A percentile compares a stretch with the other conserved stretches of the same genome.
phyloP scores from a whole-genome alignment of 345 rosid genomes.

The Melastoma malabathricum region DNA sequence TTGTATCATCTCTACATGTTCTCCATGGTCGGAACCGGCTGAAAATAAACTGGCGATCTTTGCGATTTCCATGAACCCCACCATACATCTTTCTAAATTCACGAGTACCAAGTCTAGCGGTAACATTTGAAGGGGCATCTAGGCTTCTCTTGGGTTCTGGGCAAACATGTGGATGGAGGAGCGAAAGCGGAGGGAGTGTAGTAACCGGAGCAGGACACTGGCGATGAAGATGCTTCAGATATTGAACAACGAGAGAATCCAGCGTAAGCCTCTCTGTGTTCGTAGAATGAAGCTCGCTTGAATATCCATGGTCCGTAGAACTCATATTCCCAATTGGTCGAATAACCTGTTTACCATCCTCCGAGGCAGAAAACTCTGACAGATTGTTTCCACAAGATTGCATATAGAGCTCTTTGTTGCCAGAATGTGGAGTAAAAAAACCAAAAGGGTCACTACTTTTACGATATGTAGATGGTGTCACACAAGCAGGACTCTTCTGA shows the following conservation, averaged over 20 bases:
- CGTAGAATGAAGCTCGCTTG: constrained; percentile 44
- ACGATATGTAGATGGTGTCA: constrained; percentile 38
- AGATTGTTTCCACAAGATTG: constrained; percentile 23
- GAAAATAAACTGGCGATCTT: constrained; percentile 89
- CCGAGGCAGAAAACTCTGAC: constrained; percentile 20
- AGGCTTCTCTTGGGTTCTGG: constrained; percentile 89
- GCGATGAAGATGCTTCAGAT: constrained; percentile 93
- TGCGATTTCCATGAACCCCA: constrained; percentile 88
- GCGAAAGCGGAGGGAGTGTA: constrained; percentile 93
- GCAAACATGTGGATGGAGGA: constrained; percentile 86
- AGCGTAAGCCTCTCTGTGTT: constrained; percentile 67
- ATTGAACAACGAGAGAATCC: constrained; percentile 83
- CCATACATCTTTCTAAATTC: constrained; percentile 66
- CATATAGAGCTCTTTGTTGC: constrained; percentile 27
- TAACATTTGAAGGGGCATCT: constrained; percentile 82
- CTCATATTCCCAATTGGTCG: constrained; percentile 29
- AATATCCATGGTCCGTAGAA: constrained; percentile 31
- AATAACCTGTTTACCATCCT: constrained; percentile 40
- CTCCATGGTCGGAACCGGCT: constrained; percentile 94
- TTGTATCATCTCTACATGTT: constrained; percentile 80
- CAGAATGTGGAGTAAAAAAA: constrained; percentile 40
- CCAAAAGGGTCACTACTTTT: constrained; percentile 41
- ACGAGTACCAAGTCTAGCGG: constrained; percentile 76
- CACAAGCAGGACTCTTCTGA: constrained; percentile 43
- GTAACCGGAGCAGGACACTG: constrained; percentile 98